These are phyloP conservation scores for Colletotrichum eremochloae DNA, from an alignment of 2,329 filamentous ascomycete genomes.

Conservation along the genomic window DNA sequence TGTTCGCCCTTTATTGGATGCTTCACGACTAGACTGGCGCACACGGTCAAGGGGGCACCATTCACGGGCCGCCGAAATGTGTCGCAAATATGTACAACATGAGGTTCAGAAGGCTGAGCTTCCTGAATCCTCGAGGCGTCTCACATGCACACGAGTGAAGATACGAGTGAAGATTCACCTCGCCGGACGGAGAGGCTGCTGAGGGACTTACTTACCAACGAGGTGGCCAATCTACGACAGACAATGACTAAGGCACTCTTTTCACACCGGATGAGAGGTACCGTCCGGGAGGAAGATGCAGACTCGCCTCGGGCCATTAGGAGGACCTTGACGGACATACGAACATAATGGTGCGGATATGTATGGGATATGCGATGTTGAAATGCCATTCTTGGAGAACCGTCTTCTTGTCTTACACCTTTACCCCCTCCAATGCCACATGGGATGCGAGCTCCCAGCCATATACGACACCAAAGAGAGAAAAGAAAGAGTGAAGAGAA, in stretches of 20 bases:
- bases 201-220: not conserved
- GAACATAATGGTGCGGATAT: not conserved
- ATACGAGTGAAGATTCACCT: not conserved
- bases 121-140: not conserved
- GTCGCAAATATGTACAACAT: too few species aligned
- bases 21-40: not conserved
- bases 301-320: not conserved
- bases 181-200: not conserved
- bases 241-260: not conserved
- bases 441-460: conserved; percentile 4
- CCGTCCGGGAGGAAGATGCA: too few species aligned
- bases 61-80: too few species aligned
- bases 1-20: too few species aligned
- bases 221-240: not conserved
- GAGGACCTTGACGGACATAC: not conserved
- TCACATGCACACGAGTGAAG: not conserved
- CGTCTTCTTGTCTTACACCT: conserved; percentile 16
- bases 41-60: too few species aligned
- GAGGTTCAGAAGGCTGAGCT: not conserved
- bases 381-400: conserved; percentile 11
- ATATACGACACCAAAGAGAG: not conserved
- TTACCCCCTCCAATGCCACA: not conserved
- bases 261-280: not conserved
- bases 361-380: not conserved
- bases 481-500: conserved; percentile 3